Evolutionary conservation across 495 filamentous ascomycete species (phyloP), one percentile per base, ranked within the genome.

Genomic region (Pseudevernia furfuracea): DNA sequence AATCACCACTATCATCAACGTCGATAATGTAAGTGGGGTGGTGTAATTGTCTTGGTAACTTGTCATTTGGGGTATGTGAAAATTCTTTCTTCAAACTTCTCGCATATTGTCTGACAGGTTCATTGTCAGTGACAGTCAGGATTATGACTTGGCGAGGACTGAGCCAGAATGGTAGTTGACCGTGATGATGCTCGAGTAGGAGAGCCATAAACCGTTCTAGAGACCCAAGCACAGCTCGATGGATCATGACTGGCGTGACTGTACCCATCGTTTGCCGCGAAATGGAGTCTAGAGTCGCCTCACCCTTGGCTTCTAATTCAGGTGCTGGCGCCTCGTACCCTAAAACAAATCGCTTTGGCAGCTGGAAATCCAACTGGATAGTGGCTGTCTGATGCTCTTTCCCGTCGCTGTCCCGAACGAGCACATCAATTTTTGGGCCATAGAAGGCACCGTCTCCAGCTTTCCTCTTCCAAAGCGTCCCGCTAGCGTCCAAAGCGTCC

Each of bases 371-470:
- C 38, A 97, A 81, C 76, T 97, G 92, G 60, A 96, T 88, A 7
- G 92, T 96, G 19, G 91, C 92, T 21, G 92, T 88, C 67, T 97
- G 92, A 70, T 96, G 92, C 65, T 90, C 88, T 71, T 95, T 96
- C 7, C 91, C 90, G 67, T 92, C 84, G 23, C 86, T 84, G 67
- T 95, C 92, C 66, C 82, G 85, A 15, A 96, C 75, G 55, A 95
- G 87, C 52, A 96, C 88, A 69, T 97, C 92, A 67, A 97, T 96
- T 76, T 97, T 97, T 14, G 92, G 92, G 0, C 92, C 92, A 73
- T 96, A 97, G 71, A 97, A 97, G 9, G 92, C 92, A 36, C 92
- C 92, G 65, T 96, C 92, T 10, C 90, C 91, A 66, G 85, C 81
- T 66, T 89, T 92, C 59, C 92, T 41, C 0, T 79, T 80, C 89